These are phyloP conservation scores for Amaranthus hypochondriacus DNA, from an alignment of 148 eudicot species.

Conservation along the genomic window DNA sequence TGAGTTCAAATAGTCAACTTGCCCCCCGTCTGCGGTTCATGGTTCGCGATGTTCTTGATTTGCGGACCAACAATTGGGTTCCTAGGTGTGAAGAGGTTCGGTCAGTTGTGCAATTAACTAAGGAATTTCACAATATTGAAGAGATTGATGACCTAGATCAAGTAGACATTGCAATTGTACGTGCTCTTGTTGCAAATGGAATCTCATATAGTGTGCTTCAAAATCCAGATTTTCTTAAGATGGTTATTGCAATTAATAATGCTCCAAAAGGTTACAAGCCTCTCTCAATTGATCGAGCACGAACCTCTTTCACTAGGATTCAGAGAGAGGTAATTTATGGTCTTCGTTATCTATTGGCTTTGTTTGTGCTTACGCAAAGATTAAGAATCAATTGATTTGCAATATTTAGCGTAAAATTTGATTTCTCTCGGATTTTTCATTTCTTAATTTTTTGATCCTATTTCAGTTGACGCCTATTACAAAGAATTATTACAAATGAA, in stretches of 20 bases:
- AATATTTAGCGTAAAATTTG: no score
- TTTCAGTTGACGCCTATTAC: no score
- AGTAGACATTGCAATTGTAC: background rate
- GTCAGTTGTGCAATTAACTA: no score
- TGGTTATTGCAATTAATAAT: background rate
- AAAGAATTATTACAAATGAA: no score
- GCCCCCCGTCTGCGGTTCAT: slow-evolving; percentile 75
- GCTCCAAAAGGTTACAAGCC: slow-evolving; percentile 21
- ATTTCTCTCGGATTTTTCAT: no score
- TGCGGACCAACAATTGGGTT: slow-evolving; percentile 72
- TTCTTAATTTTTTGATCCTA: no score
- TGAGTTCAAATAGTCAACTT: slow-evolving; percentile 54
- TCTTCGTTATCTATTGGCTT: no score
- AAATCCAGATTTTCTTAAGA: slow-evolving; percentile 8
- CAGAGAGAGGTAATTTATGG: background rate
- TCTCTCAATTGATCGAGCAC: slow-evolving; percentile 11
- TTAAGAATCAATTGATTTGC: no score
- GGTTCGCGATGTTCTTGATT: slow-evolving; percentile 77
- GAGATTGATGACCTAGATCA: no score
- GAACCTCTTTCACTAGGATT: slow-evolving; percentile 15
- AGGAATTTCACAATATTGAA: no score
- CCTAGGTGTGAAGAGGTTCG: slow-evolving; percentile 92
- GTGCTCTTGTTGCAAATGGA: slow-evolving; percentile 5
- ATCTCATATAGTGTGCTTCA: slow-evolving; percentile 18
- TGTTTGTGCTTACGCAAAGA: no score